Conservation (phyloP, 805 yeast genomes). For the Debaryomyces prosopidis region DNA sequence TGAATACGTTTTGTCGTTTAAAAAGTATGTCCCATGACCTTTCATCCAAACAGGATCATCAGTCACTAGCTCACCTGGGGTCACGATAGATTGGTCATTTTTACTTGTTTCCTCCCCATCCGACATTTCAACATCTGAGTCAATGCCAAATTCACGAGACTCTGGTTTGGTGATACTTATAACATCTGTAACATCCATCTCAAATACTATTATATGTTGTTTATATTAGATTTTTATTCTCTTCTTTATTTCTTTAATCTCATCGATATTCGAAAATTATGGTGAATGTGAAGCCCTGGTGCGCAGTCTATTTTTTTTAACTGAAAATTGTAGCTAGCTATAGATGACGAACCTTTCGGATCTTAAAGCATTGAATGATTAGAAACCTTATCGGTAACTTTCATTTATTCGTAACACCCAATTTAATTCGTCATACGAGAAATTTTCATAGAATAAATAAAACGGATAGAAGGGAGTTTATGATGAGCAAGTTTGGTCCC, state of each 20-base stretch:
- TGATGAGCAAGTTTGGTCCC: constrained; percentile 47
- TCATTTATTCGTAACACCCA: neutral
- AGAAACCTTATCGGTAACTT: neutral
- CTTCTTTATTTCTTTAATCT: neutral
- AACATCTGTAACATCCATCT: constrained; percentile 27
- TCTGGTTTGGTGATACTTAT: constrained; percentile 39
- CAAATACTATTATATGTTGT: neutral
- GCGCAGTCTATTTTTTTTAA: neutral
- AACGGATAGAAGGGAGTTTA: constrained; percentile 26
- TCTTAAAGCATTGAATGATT: neutral
- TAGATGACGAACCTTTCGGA: neutral
- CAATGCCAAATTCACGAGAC: constrained; percentile 17
- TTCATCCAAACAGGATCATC: constrained; percentile 98
- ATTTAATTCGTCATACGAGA: neutral
- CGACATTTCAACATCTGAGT: constrained; percentile 43
- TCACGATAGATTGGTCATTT: constrained; percentile 50
- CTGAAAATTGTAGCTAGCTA: neutral
- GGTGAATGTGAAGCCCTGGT: constrained; percentile 3
- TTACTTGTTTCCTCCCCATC: constrained; percentile 26
- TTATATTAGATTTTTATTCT: neutral
- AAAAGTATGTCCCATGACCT: constrained; percentile 93
- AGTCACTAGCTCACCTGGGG: constrained; percentile 96
- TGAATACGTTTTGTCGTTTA: constrained; percentile 74
- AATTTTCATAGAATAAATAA: constrained; percentile 19
- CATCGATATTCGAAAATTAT: constrained; percentile 2